Evolutionary conservation across 495 filamentous ascomycete species (phyloP).

Genomic region (Aspergillus incahuasiensis): DNA sequence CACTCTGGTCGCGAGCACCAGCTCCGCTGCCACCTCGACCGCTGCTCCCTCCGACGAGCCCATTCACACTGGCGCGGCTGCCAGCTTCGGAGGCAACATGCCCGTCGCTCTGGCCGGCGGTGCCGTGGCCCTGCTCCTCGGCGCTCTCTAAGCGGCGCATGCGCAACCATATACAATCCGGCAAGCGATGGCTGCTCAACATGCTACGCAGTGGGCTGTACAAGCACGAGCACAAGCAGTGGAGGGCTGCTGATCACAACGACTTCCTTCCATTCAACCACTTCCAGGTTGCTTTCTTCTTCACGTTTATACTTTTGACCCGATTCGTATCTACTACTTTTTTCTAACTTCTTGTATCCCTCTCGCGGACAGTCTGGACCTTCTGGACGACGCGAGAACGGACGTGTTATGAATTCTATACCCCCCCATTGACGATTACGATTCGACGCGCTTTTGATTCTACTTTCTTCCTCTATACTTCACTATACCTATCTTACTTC

Average conservation of each 20-base stretch:
- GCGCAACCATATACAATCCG: background rate
- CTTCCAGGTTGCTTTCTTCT: slow-evolving; percentile 13
- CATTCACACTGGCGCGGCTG: slow-evolving; percentile 16
- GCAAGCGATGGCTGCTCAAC: slow-evolving; percentile 2
- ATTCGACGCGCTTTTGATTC: slow-evolving; percentile 26
- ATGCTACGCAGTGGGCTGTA: too few relatives aligned
- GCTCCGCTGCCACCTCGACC: slow-evolving; percentile 17
- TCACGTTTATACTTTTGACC: slow-evolving; percentile 13
- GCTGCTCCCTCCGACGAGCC: slow-evolving; percentile 17
- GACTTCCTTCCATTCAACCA: slow-evolving; percentile 15
- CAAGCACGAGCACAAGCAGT: too few relatives aligned
- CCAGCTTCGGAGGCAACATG: slow-evolving; percentile 25
- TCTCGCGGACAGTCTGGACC: slow-evolving; percentile 17
- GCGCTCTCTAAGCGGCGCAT: slow-evolving; percentile 23
- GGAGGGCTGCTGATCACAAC: slow-evolving; percentile 13
- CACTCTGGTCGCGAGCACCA: slow-evolving; percentile 19
- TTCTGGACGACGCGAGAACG: slow-evolving; percentile 9
- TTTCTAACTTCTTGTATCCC: slow-evolving; percentile 14
- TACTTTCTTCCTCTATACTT: too few relatives aligned
- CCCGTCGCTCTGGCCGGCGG: slow-evolving; percentile 34
- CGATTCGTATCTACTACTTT: background rate
- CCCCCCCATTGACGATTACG: slow-evolving; percentile 30
- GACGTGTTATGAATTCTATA: slow-evolving; percentile 30
- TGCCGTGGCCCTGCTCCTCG: slow-evolving; percentile 38
- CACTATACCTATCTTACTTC: too few relatives aligned